phyloP scores from a whole-genome alignment of 2,329 filamentous ascomycete genomes.

The Penicillium sp. region DNA sequence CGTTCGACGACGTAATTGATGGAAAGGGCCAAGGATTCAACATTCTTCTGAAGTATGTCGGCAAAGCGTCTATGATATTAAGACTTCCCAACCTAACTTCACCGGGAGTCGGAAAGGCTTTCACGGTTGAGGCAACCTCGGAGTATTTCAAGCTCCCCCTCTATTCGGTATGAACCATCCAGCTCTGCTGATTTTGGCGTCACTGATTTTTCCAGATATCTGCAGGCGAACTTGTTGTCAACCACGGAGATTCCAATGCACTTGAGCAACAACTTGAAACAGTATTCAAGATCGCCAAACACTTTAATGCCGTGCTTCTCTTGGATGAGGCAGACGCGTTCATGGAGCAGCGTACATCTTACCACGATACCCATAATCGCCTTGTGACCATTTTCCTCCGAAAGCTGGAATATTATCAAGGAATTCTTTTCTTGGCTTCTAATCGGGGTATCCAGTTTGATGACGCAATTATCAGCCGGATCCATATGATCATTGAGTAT shows the following conservation, averaged over 20 bases:
- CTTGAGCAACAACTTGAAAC: slow-evolving; percentile 22
- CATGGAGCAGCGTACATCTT: too few species aligned
- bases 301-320: slow-evolving; percentile 35
- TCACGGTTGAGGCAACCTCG: slow-evolving; percentile 34
- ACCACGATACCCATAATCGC: too few species aligned
- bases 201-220: slow-evolving; percentile 18
- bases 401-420: too few species aligned
- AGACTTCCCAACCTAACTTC: slow-evolving; percentile 2
- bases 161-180: slow-evolving; percentile 16
- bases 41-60: slow-evolving; percentile 26
- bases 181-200: not conserved
- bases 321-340: slow-evolving; percentile 38
- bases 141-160: slow-evolving; percentile 28
- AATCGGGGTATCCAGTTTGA: too few species aligned
- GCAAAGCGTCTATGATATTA: slow-evolving; percentile 6
- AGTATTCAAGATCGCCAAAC: slow-evolving; percentile 25
- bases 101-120: slow-evolving; percentile 30
- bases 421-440: too few species aligned
- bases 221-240: slow-evolving; percentile 16
- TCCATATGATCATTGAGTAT: too few species aligned
- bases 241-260: slow-evolving; percentile 19
- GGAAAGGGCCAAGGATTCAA: slow-evolving; percentile 35
- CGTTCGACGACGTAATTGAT: slow-evolving; percentile 30
- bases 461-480: too few species aligned
- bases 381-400: too few species aligned